Base-by-base conservation (phyloP, 768 basidiomycete species). In the Jaapia argillacea region DNA sequence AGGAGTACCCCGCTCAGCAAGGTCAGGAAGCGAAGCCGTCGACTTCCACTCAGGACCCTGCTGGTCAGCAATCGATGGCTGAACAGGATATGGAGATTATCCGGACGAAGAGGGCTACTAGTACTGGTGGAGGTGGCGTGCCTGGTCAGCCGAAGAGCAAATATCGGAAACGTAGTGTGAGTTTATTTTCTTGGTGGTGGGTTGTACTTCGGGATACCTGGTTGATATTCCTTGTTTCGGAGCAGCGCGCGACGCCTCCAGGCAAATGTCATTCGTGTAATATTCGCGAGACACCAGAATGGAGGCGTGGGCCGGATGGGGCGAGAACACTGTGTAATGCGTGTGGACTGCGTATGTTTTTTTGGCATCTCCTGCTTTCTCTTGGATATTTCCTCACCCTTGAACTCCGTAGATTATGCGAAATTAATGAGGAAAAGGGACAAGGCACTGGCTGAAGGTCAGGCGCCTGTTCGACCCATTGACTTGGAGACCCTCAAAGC, bases 241-340 rank as follows among this genome's bases (percentile, higher is more conserved):
- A 66, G 55, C 55, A 89, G 86, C 78, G 86, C 51, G 84, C 86
- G 36, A 85, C 81, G 27, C 86, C 86, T 14, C 86, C 86, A 4
- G 85, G 85, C 6, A 86, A 88, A 56, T 89, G 86, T 54, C 84
- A 88, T 61, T 87, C 86, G 24, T 89, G 86, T 58, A 85, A 86
- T 62, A 88, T 87, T 44, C 70, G 81, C 46, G 86, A 89, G 57
- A 89, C 86, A 3, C 86, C 86, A n/a, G 86, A 89, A 59, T 89
- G 86, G 86, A 63, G 86, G 42, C 74, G 85, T 21, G 86, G 86
- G 13, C 86, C 86, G 2, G 86, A 88, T 54, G 86, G 86, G 3
- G 85, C 86, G 21, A 66, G 86, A 54, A 89, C 86, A 5, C 57
- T 89, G 53, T 89, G 86, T 56, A 89, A 88, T 58, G 86, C 86